Evolutionary conservation across 1,284 basidiomycete genomes (phyloP).

Genomic region (Rhizoctonia solani): DNA sequence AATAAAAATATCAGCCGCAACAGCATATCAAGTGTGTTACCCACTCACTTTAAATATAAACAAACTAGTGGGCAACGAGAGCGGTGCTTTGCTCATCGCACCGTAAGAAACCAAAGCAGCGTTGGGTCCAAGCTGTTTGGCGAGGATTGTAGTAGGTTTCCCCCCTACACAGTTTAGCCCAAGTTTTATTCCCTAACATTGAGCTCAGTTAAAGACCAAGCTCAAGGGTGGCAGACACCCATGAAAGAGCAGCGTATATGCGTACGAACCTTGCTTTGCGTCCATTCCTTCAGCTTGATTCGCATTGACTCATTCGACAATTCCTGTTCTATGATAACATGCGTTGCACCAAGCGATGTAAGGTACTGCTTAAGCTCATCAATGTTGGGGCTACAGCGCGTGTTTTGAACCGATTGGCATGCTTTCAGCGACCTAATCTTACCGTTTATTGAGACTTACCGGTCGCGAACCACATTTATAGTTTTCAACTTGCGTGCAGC

Average conservation of each 20-base stretch:
- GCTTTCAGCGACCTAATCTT: background rate
- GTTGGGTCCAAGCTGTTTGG: slow-evolving; percentile 61
- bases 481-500: slow-evolving; percentile 67
- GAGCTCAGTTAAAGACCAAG: background rate
- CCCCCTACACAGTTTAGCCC: slow-evolving; percentile 83
- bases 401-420: background rate
- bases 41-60: slow-evolving; percentile 69
- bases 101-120: slow-evolving; percentile 83
- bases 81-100: slow-evolving; percentile 82
- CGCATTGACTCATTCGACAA: slow-evolving; percentile 59
- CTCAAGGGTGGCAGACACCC: background rate
- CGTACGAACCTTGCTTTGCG: slow-evolving; percentile 57
- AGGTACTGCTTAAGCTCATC: slow-evolving; percentile 57
- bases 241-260: slow-evolving; percentile 41
- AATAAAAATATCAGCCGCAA: background rate
- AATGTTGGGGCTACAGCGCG: slow-evolving; percentile 54
- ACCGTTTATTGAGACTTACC: slow-evolving; percentile 52
- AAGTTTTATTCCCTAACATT: slow-evolving; percentile 55
- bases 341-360: slow-evolving; percentile 65
- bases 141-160: slow-evolving; percentile 67
- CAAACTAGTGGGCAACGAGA: slow-evolving; percentile 73
- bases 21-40: background rate
- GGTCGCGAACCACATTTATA: slow-evolving; percentile 74
- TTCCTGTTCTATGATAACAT: slow-evolving; percentile 75
- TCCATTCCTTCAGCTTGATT: slow-evolving; percentile 61